These are phyloP conservation scores for Inga leiocalycina DNA, from an alignment of 306 rosid genomes.

Conservation along the genomic window DNA sequence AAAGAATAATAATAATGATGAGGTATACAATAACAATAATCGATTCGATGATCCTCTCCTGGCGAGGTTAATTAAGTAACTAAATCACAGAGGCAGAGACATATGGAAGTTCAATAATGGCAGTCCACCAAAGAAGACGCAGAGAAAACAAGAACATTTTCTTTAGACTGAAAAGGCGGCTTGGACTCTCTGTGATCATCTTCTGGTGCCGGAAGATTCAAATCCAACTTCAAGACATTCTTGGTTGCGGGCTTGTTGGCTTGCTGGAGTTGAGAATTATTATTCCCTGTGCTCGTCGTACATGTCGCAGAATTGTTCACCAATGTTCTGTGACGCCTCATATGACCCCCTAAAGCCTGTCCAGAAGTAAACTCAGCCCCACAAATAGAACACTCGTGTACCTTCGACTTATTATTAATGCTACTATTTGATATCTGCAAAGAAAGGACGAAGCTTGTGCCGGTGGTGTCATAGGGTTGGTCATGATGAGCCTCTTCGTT, in stretches of 20 bases:
- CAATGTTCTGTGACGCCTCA: slow-evolving; percentile 76
- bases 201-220: slow-evolving; percentile 90
- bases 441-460: slow-evolving; percentile 54
- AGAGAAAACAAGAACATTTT: slow-evolving; percentile 64
- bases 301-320: slow-evolving; percentile 4
- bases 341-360: slow-evolving; percentile 93
- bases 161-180: slow-evolving; percentile 48
- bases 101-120: slow-evolving; percentile 51
- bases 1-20: neutral
- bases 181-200: slow-evolving; percentile 54
- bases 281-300: slow-evolving; percentile 16
- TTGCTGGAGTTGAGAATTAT: neutral
- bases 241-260: slow-evolving; percentile 37
- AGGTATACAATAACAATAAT: slow-evolving; percentile 30
- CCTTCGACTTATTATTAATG: slow-evolving; percentile 47
- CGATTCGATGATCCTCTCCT: neutral
- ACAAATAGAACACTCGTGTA: slow-evolving; percentile 86
- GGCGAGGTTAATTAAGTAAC: slow-evolving; percentile 30
- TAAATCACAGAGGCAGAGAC: neutral
- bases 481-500: slow-evolving; percentile 17
- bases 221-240: slow-evolving; percentile 60
- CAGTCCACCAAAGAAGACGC: slow-evolving; percentile 79
- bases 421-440: slow-evolving; percentile 47
- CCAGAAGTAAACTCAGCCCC: slow-evolving; percentile 83
- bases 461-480: slow-evolving; percentile 9